A percentile compares a stretch with the other conserved stretches of the same genome.
These are phyloP conservation scores for Hirsutella thompsonii DNA, from an alignment of 2,329 filamentous ascomycete genomes.

Conservation along the genomic window DNA sequence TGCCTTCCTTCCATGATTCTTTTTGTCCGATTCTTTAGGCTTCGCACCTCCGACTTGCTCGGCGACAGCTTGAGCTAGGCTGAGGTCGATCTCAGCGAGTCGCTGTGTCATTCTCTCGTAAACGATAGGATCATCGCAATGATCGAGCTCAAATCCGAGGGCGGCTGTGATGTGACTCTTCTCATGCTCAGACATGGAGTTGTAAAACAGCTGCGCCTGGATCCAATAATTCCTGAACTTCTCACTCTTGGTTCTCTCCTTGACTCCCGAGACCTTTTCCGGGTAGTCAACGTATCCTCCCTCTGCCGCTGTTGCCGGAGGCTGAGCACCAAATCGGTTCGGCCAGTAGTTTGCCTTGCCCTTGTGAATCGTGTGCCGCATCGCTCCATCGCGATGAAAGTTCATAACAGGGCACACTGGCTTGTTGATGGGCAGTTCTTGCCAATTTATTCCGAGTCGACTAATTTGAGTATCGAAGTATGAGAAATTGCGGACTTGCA, in stretches of 20 bases:
- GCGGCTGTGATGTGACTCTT: constrained; percentile 60
- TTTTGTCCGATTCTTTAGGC: constrained; percentile 35
- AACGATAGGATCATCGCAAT: constrained; percentile 68
- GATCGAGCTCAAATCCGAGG: constrained; percentile 64
- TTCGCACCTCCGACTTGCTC: constrained; percentile 53
- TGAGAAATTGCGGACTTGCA: constrained; percentile 59
- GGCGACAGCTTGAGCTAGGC: constrained; percentile 55
- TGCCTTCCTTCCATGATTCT: constrained; percentile 56
- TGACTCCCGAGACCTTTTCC: constrained; percentile 54
- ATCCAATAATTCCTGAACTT: constrained; percentile 71
- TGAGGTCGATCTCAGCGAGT: constrained; percentile 59
- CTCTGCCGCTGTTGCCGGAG: constrained; percentile 47
- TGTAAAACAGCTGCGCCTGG: constrained; percentile 75
- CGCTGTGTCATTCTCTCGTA: constrained; percentile 58
- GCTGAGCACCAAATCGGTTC: constrained; percentile 40
- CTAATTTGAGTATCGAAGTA: constrained; percentile 44
- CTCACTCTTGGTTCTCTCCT: constrained; percentile 51
- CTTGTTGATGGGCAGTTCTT: constrained; percentile 66
- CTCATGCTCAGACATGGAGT: constrained; percentile 57
- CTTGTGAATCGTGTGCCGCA: no score
- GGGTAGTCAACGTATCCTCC: constrained; percentile 57
- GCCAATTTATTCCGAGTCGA: constrained; percentile 59
- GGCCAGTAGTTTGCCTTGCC: no score
- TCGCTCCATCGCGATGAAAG: constrained; percentile 49
- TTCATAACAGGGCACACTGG: constrained; percentile 66